Evolutionary conservation across 2,329 filamentous ascomycete species (phyloP), one percentile per base, ranked within the genome.

Genomic region (Thermomyces lanuginosus): DNA sequence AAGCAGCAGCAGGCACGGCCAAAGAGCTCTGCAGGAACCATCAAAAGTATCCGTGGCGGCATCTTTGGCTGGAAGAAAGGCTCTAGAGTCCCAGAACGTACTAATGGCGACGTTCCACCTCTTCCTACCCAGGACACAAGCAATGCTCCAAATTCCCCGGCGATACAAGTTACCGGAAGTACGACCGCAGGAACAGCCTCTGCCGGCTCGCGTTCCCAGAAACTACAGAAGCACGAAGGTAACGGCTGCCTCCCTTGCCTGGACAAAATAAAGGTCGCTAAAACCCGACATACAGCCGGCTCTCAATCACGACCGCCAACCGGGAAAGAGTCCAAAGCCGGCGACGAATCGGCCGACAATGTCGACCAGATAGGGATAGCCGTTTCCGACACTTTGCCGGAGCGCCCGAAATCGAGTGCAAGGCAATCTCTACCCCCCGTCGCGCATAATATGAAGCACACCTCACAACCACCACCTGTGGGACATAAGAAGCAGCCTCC

Each of bases 111-210:
- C 15, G 16, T 21, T 15, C 31, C 27, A 8, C 21, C 29, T 24
- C 21, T 26, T 24, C 45, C 53, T 30, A 39, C 40, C n/a, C 35
- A 33, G 13, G 45, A 43, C n/a, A 24, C 27, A 14, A 24, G 30
- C 27, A 42, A 8, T 15, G 39, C 38, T 14, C 33, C 43, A 3
- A 45, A 55, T 28, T 64, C 74, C 16, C 81, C 82, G 2, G 64
- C 72, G 1, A 84, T 91, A 34, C 78, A 89, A 30, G 66, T 91
- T 14, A 89, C 74, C 0, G 68, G 70, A 31, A 77, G 38, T 4
- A 25, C 21, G 9, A 32, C 40, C 3, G 36, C 35, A 42, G 56
- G 48, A 16, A 42, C 44, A 13, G 51, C 53, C 2, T 39, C 31
- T 15, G 32, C 33, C 6, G 39, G 24, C 20, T 23, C 26, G n/a